These are phyloP conservation scores for Boletus mariae DNA, from an alignment of 1,284 basidiomycete genomes.

Conservation along the genomic window DNA sequence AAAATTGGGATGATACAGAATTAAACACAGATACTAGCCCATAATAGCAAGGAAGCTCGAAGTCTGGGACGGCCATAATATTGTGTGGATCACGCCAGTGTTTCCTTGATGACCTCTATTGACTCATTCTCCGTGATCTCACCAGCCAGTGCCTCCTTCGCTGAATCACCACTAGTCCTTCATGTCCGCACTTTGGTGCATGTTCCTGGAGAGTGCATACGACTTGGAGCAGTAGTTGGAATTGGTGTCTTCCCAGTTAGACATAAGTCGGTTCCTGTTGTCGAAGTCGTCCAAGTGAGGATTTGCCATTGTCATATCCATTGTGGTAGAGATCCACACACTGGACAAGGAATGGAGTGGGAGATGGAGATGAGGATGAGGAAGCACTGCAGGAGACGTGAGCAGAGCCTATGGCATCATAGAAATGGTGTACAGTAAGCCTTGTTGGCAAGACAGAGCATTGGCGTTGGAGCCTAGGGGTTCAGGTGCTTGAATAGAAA, in stretches of 20 bases:
- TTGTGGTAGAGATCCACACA: too few relatives aligned
- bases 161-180: conserved; percentile 59
- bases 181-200: conserved; percentile 83
- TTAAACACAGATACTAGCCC: neutral
- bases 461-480: neutral
- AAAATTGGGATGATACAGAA: too few relatives aligned
- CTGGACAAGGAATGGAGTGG: too few relatives aligned
- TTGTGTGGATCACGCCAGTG: conserved; percentile 16
- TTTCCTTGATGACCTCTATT: conserved; percentile 82
- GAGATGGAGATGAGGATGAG: too few relatives aligned
- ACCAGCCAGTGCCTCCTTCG: conserved; percentile 69
- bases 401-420: too few relatives aligned
- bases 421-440: too few relatives aligned
- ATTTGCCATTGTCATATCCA: too few relatives aligned
- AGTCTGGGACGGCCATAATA: neutral
- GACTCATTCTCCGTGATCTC: conserved; percentile 84
- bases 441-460: too few relatives aligned
- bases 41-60: conserved; percentile 4
- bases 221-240: conserved; percentile 85
- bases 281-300: conserved; percentile 59
- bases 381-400: too few relatives aligned
- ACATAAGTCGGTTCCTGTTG: conserved; percentile 67
- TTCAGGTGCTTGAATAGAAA: conserved; percentile 6
- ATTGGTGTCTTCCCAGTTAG: conserved; percentile 69
- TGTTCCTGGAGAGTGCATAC: conserved; percentile 91